Conservation (phyloP, 306 rosid genomes). For the Fagus sylvatica region DNA sequence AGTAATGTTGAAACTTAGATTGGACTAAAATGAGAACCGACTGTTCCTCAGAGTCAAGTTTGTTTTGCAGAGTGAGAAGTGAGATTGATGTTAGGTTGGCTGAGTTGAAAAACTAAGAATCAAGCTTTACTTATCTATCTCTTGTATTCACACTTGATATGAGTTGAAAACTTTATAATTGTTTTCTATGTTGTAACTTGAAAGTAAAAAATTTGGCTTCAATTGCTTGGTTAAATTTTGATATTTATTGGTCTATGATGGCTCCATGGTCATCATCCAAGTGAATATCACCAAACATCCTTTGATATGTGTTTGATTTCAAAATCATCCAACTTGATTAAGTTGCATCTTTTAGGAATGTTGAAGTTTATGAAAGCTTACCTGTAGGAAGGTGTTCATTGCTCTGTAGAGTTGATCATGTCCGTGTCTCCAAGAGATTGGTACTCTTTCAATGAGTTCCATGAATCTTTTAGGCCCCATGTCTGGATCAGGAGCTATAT, state of each 20-base stretch:
- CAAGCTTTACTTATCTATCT: neutral
- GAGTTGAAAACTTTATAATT: neutral
- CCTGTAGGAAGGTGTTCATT: constrained; percentile 65
- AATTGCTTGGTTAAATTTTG: neutral
- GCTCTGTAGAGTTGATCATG: constrained; percentile 76
- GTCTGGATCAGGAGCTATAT: constrained; percentile 51
- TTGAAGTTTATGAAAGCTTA: constrained; percentile 24
- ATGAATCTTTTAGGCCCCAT: constrained; percentile 60
- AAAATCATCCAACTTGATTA: neutral
- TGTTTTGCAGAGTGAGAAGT: neutral
- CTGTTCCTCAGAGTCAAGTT: neutral
- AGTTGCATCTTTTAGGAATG: neutral
- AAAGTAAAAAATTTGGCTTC: neutral
- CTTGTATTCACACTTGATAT: neutral
- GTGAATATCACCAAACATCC: neutral
- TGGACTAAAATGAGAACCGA: neutral
- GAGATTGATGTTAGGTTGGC: neutral
- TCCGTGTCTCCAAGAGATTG: constrained; percentile 52
- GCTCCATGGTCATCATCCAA: neutral
- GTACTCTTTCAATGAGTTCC: constrained; percentile 75
- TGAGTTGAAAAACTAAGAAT: neutral
- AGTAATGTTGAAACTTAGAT: neutral
- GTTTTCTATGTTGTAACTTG: neutral
- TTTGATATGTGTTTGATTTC: neutral
- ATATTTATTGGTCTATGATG: neutral